Conservation (phyloP, 768 basidiomycete species). For the Suillus ampliporus region DNA sequence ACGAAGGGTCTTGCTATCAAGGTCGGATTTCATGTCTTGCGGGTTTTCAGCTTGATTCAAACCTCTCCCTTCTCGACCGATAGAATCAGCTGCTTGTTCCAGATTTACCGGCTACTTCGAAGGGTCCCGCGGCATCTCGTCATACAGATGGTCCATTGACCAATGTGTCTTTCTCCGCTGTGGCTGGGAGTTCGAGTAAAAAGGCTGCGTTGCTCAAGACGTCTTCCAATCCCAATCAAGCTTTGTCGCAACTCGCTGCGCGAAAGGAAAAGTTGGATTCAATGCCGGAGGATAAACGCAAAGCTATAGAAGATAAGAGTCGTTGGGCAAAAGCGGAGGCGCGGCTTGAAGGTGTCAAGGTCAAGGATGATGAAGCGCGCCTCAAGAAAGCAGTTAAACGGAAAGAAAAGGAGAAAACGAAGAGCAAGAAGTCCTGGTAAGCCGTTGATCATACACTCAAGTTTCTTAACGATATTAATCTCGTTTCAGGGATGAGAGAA, state of each 20-base stretch:
- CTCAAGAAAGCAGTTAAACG: slow-evolving; percentile 94
- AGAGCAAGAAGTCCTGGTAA: slow-evolving; percentile 86
- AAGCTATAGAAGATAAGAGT: slow-evolving; percentile 55
- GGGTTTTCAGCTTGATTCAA: background rate
- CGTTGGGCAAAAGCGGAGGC: slow-evolving; percentile 92
- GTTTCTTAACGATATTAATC: slow-evolving; percentile 2
- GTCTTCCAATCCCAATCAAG: slow-evolving; percentile 51
- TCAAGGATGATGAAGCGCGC: slow-evolving; percentile 82
- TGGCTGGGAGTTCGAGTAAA: slow-evolving; percentile 57
- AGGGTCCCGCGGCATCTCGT: slow-evolving; percentile 14
- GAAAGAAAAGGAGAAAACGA: slow-evolving; percentile 88
- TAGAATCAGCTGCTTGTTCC: slow-evolving; percentile 79
- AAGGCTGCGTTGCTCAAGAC: slow-evolving; percentile 64
- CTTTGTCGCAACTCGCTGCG: slow-evolving; percentile 77
- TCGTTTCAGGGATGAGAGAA: slow-evolving; percentile 79
- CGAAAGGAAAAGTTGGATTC: slow-evolving; percentile 79
- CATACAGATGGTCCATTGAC: slow-evolving; percentile 50
- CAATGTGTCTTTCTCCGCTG: slow-evolving; percentile 72
- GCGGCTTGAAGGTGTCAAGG: slow-evolving; percentile 88
- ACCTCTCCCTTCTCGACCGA: background rate
- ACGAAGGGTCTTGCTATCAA: slow-evolving; percentile 15
- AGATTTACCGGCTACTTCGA: slow-evolving; percentile 42
- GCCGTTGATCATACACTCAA: slow-evolving; percentile 30
- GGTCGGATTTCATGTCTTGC: slow-evolving; percentile 42
- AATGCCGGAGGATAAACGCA: slow-evolving; percentile 84